Percentiles rank a stretch among this genome's conserved stretches.
Evolutionary conservation across 2,329 filamentous ascomycete genomes (phyloP).

Genomic region (Polytolypa hystricis): DNA sequence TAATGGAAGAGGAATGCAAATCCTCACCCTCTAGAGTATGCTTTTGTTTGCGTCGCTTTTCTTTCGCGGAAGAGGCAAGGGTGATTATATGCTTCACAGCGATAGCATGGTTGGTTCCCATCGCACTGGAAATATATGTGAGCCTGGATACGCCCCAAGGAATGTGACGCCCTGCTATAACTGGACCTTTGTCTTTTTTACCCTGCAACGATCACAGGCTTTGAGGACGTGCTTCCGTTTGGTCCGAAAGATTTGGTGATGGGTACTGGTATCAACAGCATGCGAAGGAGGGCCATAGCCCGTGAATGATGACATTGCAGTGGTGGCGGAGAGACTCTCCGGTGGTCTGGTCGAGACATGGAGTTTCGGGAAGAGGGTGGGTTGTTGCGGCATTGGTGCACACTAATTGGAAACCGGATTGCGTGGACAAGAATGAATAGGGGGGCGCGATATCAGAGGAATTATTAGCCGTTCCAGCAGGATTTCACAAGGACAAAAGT

Average conservation of each 20-base stretch:
- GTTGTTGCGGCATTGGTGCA: conserved; percentile 13
- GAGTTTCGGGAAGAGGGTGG: conserved; percentile 24
- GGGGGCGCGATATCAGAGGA: conserved; percentile 5
- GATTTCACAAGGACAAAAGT: conserved; percentile 1
- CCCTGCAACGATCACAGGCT: conserved; percentile 35
- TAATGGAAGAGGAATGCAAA: conserved; percentile 1
- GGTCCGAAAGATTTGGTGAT: conserved; percentile 31
- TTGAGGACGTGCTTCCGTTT: conserved; percentile 36
- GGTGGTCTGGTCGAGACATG: conserved; percentile 23
- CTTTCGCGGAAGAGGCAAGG: conserved; percentile 34
- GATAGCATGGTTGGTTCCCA: conserved; percentile 35
- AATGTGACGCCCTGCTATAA: conserved; percentile 9
- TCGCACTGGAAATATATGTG: conserved; percentile 25
- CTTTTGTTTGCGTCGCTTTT: conserved; percentile 34
- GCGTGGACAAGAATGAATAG: conserved; percentile 1
- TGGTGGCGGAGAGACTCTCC: conserved; percentile 25
- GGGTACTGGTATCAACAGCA: conserved; percentile 23
- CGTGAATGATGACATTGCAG: conserved; percentile 21
- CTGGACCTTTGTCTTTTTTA: conserved; percentile 35
- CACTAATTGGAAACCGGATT: conserved; percentile 4
- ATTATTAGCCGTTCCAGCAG: conserved; percentile 7
- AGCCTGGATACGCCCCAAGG: conserved; percentile 5
- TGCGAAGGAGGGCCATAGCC: conserved; percentile 20
- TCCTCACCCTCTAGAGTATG: conserved; percentile 33
- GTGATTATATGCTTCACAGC: conserved; percentile 33